These are phyloP conservation scores for Cyclocybe cylindracea DNA, from an alignment of 768 basidiomycete species.

Conservation along the genomic window DNA sequence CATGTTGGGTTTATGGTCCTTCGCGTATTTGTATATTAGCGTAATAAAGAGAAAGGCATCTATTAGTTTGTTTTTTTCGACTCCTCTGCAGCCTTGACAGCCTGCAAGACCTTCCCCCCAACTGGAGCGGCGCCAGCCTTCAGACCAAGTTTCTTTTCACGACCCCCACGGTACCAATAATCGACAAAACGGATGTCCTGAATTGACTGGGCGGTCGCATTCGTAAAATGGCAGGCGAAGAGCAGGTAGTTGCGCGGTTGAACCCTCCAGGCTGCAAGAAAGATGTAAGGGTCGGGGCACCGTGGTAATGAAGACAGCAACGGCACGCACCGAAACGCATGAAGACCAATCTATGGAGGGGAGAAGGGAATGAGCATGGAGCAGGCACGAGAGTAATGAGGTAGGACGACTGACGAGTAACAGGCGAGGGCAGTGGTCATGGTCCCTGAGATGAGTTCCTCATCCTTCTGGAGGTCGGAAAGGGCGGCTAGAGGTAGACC, in stretches of 20 bases:
- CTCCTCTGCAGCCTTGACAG: conserved; percentile 46
- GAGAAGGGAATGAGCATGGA: conserved; percentile 5
- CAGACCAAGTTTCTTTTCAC: conserved; percentile 63
- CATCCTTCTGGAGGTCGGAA: conserved; percentile 88
- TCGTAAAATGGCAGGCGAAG: conserved; percentile 93
- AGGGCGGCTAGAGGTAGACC: conserved; percentile 94
- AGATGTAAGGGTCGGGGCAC: conserved; percentile 4
- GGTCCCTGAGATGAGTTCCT: conserved; percentile 93
- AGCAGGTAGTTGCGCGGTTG: conserved; percentile 95
- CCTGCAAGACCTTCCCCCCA: conserved; percentile 49
- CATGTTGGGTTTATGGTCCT: conserved; percentile 21
- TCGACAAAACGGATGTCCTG: conserved; percentile 87
- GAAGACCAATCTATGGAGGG: conserved; percentile 65
- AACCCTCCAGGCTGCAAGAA: conserved; percentile 81
- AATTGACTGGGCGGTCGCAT: conserved; percentile 80
- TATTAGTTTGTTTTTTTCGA: conserved; percentile 34
- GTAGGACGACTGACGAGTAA: conserved; percentile 83
- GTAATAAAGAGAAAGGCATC: conserved; percentile 18
- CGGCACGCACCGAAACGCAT: conserved; percentile 83
- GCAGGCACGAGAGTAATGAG: conserved; percentile 4
- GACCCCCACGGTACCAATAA: conserved; percentile 90
- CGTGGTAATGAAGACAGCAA: conserved; percentile 1
- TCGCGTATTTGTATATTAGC: conserved; percentile 25
- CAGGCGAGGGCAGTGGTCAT: conserved; percentile 90
- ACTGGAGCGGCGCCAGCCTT: conserved; percentile 20